A percentile compares a stretch with the other conserved stretches of the same genome.
Evolutionary conservation across 2,329 filamentous ascomycete genomes (phyloP).

Genomic region (Diaporthe ilicicola): DNA sequence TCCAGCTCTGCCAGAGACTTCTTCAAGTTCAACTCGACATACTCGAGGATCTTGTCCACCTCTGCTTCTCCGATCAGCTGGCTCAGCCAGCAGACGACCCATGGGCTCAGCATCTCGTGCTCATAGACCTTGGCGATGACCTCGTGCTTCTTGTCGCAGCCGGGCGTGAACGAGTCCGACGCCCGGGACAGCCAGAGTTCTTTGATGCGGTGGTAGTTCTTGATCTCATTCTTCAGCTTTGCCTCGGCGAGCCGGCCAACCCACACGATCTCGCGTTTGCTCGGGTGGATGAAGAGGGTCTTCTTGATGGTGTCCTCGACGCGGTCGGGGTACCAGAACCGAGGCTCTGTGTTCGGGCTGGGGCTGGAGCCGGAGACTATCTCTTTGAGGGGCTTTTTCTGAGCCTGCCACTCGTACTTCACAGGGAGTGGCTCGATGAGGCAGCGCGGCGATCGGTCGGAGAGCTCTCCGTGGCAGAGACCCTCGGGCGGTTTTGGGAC

Average conservation of each 20-base stretch:
- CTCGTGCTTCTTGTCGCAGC: constrained; percentile 20
- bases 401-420: constrained; percentile 5
- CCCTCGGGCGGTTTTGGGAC: not conserved
- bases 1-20: constrained; percentile 3
- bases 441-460: constrained; percentile 13
- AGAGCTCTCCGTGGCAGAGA: constrained; percentile 5
- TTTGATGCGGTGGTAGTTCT: constrained; percentile 29
- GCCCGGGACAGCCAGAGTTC: constrained; percentile 29
- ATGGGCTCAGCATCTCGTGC: constrained; percentile 28
- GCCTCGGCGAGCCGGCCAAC: constrained; percentile 9
- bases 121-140: constrained; percentile 11
- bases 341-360: not conserved
- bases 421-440: constrained; percentile 18
- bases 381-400: not conserved
- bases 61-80: constrained; percentile 22
- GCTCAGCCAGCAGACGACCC: constrained; percentile 27
- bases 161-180: not conserved
- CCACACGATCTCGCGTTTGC: not conserved
- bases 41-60: constrained; percentile 4
- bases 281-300: constrained; percentile 17
- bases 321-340: constrained; percentile 20
- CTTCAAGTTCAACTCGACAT: constrained; percentile 4
- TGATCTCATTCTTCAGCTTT: constrained; percentile 26
- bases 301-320: constrained; percentile 31
- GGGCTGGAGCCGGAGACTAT: not conserved